Evolutionary conservation across 768 basidiomycete species (phyloP).

Genomic region (Lentinus tigrinus): DNA sequence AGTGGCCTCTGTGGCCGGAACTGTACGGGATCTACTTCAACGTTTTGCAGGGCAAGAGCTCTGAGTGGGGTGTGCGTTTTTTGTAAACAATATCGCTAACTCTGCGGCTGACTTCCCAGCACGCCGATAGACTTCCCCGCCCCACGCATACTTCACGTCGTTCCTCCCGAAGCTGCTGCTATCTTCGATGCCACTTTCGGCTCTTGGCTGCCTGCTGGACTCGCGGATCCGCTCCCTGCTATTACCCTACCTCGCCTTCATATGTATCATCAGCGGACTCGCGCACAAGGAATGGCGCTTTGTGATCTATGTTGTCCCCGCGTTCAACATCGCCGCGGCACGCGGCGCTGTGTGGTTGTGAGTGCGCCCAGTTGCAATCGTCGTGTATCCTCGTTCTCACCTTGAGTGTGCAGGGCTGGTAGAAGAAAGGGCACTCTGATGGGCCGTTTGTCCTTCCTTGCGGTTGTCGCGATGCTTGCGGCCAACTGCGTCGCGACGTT

Average conservation of each 20-base stretch:
- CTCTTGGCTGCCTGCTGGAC: slow-evolving; percentile 52
- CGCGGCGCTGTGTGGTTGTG: slow-evolving; percentile 65
- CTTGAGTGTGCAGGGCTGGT: slow-evolving; percentile 38
- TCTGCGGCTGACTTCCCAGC: not conserved
- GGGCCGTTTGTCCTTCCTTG: slow-evolving; percentile 45
- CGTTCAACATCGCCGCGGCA: slow-evolving; percentile 79
- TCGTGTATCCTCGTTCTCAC: not conserved
- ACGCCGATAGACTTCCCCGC: slow-evolving; percentile 69
- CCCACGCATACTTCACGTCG: slow-evolving; percentile 59
- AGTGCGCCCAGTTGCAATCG: slow-evolving; percentile 27
- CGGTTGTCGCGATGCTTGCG: slow-evolving; percentile 45
- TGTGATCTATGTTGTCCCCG: slow-evolving; percentile 81
- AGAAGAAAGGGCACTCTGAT: slow-evolving; percentile 47
- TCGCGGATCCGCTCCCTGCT: slow-evolving; percentile 49
- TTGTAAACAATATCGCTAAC: not conserved
- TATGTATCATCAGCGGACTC: slow-evolving; percentile 67
- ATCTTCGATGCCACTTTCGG: slow-evolving; percentile 56
- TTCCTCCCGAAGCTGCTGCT: slow-evolving; percentile 80
- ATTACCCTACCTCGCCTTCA: slow-evolving; percentile 49
- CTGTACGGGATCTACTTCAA: slow-evolving; percentile 80
- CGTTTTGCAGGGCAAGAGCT: slow-evolving; percentile 78
- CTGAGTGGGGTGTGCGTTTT: slow-evolving; percentile 86
- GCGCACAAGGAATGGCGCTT: slow-evolving; percentile 99
- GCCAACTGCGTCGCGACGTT: slow-evolving; percentile 54
- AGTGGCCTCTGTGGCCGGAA: slow-evolving; percentile 83